Evolutionary conservation across 305 asterid genomes (phyloP).

Genomic region (Striga hermonthica): DNA sequence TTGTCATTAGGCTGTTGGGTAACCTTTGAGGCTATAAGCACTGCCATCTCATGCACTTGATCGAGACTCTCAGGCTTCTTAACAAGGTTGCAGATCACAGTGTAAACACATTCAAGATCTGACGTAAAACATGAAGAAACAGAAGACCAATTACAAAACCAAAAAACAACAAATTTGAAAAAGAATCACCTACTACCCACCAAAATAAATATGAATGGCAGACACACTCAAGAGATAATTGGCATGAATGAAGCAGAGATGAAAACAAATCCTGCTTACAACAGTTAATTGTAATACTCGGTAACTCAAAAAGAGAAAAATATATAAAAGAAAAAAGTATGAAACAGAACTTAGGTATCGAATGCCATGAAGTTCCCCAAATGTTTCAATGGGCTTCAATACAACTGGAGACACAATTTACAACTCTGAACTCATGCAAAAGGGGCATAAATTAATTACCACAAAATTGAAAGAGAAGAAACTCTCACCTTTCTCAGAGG

Average conservation of each 20-base stretch:
- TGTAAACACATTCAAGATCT: slow-evolving; percentile 86
- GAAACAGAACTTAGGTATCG: no score
- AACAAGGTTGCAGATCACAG: slow-evolving; percentile 82
- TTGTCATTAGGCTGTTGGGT: slow-evolving; percentile 72
- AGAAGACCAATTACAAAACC: slow-evolving; percentile 18
- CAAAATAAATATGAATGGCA: background rate
- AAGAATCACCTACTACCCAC: background rate
- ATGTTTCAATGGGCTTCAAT: slow-evolving; percentile 12
- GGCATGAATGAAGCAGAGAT: background rate
- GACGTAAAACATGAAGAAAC: slow-evolving; percentile 26
- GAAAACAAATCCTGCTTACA: slow-evolving; percentile 1
- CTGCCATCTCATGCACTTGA: slow-evolving; percentile 74
- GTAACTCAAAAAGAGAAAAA: background rate
- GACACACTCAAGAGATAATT: no score
- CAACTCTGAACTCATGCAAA: background rate
- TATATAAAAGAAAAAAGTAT: no score
- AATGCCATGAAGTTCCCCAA: background rate
- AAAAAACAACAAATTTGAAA: background rate
- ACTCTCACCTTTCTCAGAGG: slow-evolving; percentile 75
- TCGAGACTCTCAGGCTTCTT: slow-evolving; percentile 72
- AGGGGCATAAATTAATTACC: background rate
- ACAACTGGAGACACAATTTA: background rate
- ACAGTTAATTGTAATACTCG: background rate
- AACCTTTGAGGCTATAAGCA: slow-evolving; percentile 70
- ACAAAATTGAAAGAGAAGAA: background rate